Base-by-base conservation (phyloP, 2,329 filamentous ascomycete genomes). In the Penicillium rolfsii region DNA sequence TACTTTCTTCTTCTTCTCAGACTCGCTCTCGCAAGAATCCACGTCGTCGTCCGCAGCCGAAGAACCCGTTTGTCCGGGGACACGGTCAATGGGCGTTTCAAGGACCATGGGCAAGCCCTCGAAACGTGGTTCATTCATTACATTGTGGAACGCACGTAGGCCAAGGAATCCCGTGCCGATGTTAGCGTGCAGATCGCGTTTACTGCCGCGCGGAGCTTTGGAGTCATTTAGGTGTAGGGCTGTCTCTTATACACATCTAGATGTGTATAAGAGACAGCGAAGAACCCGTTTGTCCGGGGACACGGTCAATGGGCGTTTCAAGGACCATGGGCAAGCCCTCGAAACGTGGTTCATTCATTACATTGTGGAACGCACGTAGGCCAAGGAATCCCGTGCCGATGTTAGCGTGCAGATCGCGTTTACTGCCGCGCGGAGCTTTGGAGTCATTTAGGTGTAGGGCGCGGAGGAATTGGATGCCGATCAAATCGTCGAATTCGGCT, bases 81-180 rank as follows among this genome's bases (percentile, higher is more conserved):
- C 49, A 86, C 84, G 83, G 63, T 96, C 91, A 64, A 95, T 94
- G 5, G 95, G 95, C n/a, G 95, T 99, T 81, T 99, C 95, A 7
- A 99, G 84, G 1, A 99, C 88, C 87, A 99, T 92, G 4, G 95
- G 95, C 70, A 97, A 78, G 28, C 87, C 87, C 67, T 90, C 85
- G 61, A 98, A 90, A 1, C 86, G 82, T 28, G 84, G 81, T 71
- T 92, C 87, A 75, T 98, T 98, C 82, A 98, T 89, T 61, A 99
- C 80, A 72, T 89, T 91, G 79, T 97, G 91, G 76, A 99, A 99
- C 2, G 93, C 91, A 24, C 91, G 86, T 16, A 99, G 83, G 0
- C 95, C 95, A 0, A 99, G 83, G 73, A 96, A 99, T 1, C 95
- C 95, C 0, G 93, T 96, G 28, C 95, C 95, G 64, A 99, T 98